Evolutionary conservation across 257 asterid species (phyloP), one percentile per base, ranked within the genome.

Genomic region (Lavandula angustifolia): DNA sequence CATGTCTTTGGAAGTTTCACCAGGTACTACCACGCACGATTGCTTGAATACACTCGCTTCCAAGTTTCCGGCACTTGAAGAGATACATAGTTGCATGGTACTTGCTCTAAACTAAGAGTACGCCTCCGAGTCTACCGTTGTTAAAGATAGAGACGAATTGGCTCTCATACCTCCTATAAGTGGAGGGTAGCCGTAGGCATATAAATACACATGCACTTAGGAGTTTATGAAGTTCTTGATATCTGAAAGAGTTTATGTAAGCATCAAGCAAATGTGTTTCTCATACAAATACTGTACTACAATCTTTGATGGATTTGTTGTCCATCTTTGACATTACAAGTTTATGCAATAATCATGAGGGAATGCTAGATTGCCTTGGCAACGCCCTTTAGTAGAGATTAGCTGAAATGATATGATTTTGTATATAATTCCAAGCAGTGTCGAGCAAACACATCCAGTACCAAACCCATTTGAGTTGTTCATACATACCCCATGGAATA

Each of bases 121-220:
- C 76, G 67, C 85, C 17, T 62, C 73, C 1, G 95, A 84, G 47
- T 78, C 95, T 29, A 72, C 84, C 12, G 70, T 78, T 60, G 91
- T 89, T 46, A 81, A 85, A 67, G 87, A 89, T 66, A 69, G 83
- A 64, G 99, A 92, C 74, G 96, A 85, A 74, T 74, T 92, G 73
- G 99, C 96, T 27, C 87, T 92, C 70, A 92, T 92, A 72, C 97
- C 97, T 70, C 98, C 97, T 59, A 92, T 87, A 69, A 92, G 97
- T 66, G 97, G 97, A 49, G 97, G 98, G 3, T 89, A 92, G 73
- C 50, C 61, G 35, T 63, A 16, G 18, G 38, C 38, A 3, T 14
- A 9, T 12, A 29, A 17, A 13, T 43, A 33, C 54, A n/a, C n/a
- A 22, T 22, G 27, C 27, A 22, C 27, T 22, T 22, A 22, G 27